These are phyloP conservation scores for Globisporangium carolinianum DNA, from an alignment of 352 stramenopile genomes.

Conservation along the genomic window DNA sequence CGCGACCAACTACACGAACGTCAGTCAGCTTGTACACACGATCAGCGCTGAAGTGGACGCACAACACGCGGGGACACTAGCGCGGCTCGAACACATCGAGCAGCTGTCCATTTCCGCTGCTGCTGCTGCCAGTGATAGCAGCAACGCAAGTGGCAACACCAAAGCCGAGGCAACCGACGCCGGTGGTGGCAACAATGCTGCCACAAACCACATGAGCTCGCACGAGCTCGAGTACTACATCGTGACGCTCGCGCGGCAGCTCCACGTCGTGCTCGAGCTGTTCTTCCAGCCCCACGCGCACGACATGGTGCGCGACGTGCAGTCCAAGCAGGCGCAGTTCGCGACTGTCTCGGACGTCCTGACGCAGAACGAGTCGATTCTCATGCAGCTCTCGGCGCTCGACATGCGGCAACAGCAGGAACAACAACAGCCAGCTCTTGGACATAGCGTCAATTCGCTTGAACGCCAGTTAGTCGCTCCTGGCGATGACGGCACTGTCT, in stretches of 20 bases:
- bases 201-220: conserved; percentile 10
- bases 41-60: conserved; percentile 9
- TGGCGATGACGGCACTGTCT: background rate
- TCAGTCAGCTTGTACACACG: conserved; percentile 24
- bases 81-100: conserved; percentile 3
- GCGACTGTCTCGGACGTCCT: conserved; percentile 45
- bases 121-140: background rate
- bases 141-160: background rate
- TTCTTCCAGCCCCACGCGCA: conserved; percentile 37
- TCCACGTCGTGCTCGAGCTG: conserved; percentile 55
- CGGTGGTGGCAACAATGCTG: background rate
- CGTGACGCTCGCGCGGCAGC: conserved; percentile 46
- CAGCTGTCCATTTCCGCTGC: background rate
- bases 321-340: conserved; percentile 30
- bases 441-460: background rate
- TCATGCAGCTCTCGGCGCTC: conserved; percentile 31
- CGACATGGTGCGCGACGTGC: conserved; percentile 21
- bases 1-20: conserved; percentile 20
- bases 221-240: conserved; percentile 54
- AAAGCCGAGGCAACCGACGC: no score
- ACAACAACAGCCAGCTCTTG: background rate
- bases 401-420: background rate
- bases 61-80: conserved; percentile 9
- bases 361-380: conserved; percentile 50
- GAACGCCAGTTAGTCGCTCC: background rate